Percentiles rank a stretch among this genome's conserved stretches.
Evolutionary conservation across 2,329 filamentous ascomycete genomes (phyloP).

Genomic region (Pyrenophora graminea): DNA sequence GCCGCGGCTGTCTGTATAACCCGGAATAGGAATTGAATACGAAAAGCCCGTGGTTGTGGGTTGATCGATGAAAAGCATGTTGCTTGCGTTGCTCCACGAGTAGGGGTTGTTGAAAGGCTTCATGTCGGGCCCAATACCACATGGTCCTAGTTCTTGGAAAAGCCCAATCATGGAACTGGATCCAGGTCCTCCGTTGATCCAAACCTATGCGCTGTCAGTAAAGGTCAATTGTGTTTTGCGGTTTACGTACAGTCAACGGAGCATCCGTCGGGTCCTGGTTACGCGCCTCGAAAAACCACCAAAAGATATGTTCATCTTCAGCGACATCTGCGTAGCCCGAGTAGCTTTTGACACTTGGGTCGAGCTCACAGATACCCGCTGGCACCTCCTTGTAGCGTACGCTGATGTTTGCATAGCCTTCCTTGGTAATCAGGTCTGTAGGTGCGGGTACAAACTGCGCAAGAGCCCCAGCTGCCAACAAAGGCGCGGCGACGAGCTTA

Average conservation of each 20-base stretch:
- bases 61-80: conserved; percentile 73
- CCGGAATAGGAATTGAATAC: conserved; percentile 54
- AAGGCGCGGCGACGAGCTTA: conserved; percentile 18
- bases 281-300: conserved; percentile 61
- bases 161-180: conserved; percentile 62
- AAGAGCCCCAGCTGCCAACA: conserved; percentile 24
- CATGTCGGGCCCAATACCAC: conserved; percentile 52
- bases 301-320: conserved; percentile 59
- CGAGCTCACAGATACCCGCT: conserved; percentile 60
- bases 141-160: conserved; percentile 59
- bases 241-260: conserved; percentile 56
- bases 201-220: conserved; percentile 32
- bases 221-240: neutral
- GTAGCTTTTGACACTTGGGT: conserved; percentile 60
- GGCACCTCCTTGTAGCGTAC: conserved; percentile 64
- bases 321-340: conserved; percentile 60
- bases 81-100: conserved; percentile 66
- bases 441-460: conserved; percentile 54
- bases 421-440: conserved; percentile 49
- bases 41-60: conserved; percentile 64
- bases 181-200: conserved; percentile 63
- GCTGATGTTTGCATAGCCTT: conserved; percentile 54
- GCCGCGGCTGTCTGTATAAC: conserved; percentile 38
- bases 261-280: conserved; percentile 55
- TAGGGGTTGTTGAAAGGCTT: conserved; percentile 63